Conservation (phyloP, 495 filamentous ascomycete genomes). For the Neurospora sp. region DNA sequence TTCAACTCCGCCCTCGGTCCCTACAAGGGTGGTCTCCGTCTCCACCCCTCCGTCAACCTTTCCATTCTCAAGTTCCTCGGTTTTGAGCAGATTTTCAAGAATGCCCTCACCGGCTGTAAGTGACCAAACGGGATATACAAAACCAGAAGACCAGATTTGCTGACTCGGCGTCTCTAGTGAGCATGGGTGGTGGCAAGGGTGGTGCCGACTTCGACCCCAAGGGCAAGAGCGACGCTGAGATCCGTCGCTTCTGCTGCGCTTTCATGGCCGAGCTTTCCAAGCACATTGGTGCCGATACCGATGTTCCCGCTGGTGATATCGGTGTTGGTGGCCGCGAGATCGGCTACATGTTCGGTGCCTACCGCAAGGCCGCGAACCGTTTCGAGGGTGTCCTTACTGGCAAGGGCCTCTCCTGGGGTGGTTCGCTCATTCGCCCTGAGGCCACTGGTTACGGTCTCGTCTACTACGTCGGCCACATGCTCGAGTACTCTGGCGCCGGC, state of each 20-base stretch:
- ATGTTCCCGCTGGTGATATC: constrained; percentile 93
- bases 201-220: constrained; percentile 99
- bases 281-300: constrained; percentile 94
- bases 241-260: constrained; percentile 90
- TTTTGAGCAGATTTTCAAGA: constrained; percentile 99
- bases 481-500: constrained; percentile 78
- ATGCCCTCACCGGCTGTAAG: constrained; percentile 92
- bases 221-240: constrained; percentile 95
- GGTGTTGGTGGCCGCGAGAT: constrained; percentile 85
- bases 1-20: constrained; percentile 98
- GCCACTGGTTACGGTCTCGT: constrained; percentile 95
- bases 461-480: constrained; percentile 98
- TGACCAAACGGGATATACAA: constrained; percentile 14
- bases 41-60: constrained; percentile 94
- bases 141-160: constrained; percentile 1
- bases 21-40: constrained; percentile 94
- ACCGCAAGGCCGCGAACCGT: constrained; percentile 76
- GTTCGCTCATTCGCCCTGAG: constrained; percentile 89
- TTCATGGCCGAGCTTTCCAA: constrained; percentile 94
- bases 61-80: constrained; percentile 97
- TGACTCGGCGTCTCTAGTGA: constrained; percentile 46
- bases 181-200: constrained; percentile 97
- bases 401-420: constrained; percentile 89
- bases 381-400: constrained; percentile 96
- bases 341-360: constrained; percentile 91